Base-by-base conservation (phyloP, 2,329 filamentous ascomycete genomes). In the Colletotrichum destructivum region DNA sequence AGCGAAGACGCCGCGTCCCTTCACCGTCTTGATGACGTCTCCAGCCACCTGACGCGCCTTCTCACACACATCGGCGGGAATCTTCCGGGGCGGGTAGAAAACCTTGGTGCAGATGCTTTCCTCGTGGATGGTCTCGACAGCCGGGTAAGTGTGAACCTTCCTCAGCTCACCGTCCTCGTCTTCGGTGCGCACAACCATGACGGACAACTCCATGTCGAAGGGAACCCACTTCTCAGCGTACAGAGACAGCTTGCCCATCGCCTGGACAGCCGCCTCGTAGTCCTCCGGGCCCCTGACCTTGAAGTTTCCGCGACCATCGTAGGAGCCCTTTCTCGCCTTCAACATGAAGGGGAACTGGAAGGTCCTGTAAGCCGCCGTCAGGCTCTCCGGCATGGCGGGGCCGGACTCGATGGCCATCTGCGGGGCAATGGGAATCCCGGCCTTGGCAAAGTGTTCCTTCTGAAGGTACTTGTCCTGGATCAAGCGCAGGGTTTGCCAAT, bases 401-500 rank as follows among this genome's bases (percentile, higher is more conserved):
- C 83, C 86, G 3, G 78, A 80, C 66, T 89, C 87, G 57, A 97
- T 82, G 35, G 91, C 88, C 62, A 91, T 84, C 76, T 94, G 93
- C 55, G 90, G 87, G 1, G 94, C 93, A 69, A 94, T 92, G 26
- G 92, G 90, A 7, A 98, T 91, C 0, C 88, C 90, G 73, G 90
- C 85, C 74, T 88, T 86, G 55, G 86, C 84, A 66, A 98, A 86
- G 79, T 97, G 92, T 80, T 93, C 89, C 83, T 98, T 98, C 81
- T 98, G 96, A 73, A 90, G 85, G 80, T 90, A 98, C 85, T 98
- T 98, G 85, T 98, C 94, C 85, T 98, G 96, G 77, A 98, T 97
- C 21, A 92, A 91, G 40, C 94, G 90, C 65, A 98, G 88, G 2
- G 95, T 97, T 82, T 90, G 90, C 93, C 94, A 97, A 71, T 91